Evolutionary conservation across 1,139 yeast genomes (phyloP), one percentile per base, ranked within the genome.

Genomic region (Blastobotrys indianensis): DNA sequence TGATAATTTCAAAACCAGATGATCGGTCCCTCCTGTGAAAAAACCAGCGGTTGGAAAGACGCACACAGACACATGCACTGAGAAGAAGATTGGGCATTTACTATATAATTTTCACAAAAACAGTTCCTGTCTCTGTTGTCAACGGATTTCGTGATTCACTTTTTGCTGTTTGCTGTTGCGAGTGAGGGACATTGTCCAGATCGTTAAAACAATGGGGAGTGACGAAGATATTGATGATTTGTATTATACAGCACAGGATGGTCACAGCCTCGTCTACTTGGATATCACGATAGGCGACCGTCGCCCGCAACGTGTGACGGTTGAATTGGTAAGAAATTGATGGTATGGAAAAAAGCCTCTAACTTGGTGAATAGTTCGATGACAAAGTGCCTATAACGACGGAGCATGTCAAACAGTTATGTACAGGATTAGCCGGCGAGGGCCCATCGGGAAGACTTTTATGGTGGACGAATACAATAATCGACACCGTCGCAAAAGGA

Each of bases 351-450:
- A 9, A 11, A 8, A 10, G n/a, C 11, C 40, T 32, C 40, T 37
- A 37, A 37, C n/a, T 15, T 5, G 6, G 12, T 3, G 13, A 9
- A 2, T 11, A 38, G 44, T 88, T 74, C 72, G 70, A 74, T 53
- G 95, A 85, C 55, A 74, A 82, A 9, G 96, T 86, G 4, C 98
- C 98, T 43, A 85, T 80, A 65, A 92, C 98, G 0, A 85, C 94
- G 4, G 97, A 87, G 59, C 92, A 92, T 69, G 92, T 92, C 73
- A 76, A 88, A 52, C 86, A 90, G 3, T 73, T 92, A 48, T 84
- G 95, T 66, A 84, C 95, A 79, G 17, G 94, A 85, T 60, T 79
- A 80, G 57, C 97, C 96, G 15, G 59, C 56, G 32, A 82, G 86
- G 11, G 59, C 64, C 40, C 66, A 75, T 1, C 51, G 3, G 88